Percentiles rank a stretch among this genome's conserved stretches.
These are phyloP conservation scores for Lichtheimia hyalospora DNA, from an alignment of 371 early-diverging fungal species.

Conservation along the genomic window DNA sequence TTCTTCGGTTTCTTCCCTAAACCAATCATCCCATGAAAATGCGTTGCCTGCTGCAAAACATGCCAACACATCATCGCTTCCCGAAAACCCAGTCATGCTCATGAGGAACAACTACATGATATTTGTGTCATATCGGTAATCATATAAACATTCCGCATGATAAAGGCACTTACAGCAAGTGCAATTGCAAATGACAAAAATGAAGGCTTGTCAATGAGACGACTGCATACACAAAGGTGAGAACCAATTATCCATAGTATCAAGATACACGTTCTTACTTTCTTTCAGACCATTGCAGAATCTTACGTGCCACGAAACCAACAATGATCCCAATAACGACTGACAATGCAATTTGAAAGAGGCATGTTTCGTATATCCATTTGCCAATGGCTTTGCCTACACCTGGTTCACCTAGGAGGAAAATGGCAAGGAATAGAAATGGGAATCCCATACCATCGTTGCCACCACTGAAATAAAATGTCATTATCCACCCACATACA, in stretches of 20 bases:
- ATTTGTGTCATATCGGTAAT: background rate
- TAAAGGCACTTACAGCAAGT: constrained; percentile 64
- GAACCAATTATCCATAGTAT: no score
- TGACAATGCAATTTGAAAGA: constrained; percentile 79
- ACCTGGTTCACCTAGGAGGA: constrained; percentile 57
- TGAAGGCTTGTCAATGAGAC: constrained; percentile 89
- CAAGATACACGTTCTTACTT: constrained; percentile 32
- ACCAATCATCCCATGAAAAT: constrained; percentile 92
- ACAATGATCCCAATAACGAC: constrained; percentile 76
- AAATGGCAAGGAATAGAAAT: constrained; percentile 82
- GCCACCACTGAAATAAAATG: constrained; percentile 56
- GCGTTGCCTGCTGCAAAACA: constrained; percentile 90
- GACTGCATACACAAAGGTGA: constrained; percentile 22
- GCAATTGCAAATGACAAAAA: constrained; percentile 90
- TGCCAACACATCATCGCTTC: constrained; percentile 87
- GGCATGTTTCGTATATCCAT: constrained; percentile 76
- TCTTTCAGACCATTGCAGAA: constrained; percentile 74
- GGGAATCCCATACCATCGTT: constrained; percentile 93
- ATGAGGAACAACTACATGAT: constrained; percentile 63
- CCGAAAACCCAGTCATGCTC: constrained; percentile 77
- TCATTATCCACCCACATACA: background rate
- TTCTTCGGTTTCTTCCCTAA: constrained; percentile 81
- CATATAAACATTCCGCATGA: background rate
- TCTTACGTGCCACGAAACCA: constrained; percentile 74
- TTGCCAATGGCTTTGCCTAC: constrained; percentile 72